Evolutionary conservation across 192 early-diverging fungal species (phyloP).

Genomic region (Podila clonocystis): DNA sequence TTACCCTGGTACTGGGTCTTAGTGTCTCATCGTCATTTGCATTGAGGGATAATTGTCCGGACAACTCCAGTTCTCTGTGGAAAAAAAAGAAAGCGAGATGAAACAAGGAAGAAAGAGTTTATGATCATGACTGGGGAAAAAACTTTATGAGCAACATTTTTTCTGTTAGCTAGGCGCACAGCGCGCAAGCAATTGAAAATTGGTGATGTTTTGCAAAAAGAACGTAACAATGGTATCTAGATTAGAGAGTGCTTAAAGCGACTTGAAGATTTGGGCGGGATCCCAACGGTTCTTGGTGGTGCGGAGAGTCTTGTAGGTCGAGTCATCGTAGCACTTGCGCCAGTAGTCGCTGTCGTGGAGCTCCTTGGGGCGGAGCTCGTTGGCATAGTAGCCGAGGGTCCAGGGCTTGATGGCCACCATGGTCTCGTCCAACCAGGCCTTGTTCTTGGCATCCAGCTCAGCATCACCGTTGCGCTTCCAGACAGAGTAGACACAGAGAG

Average conservation of each 20-base stretch:
- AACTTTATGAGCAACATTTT: too few species aligned
- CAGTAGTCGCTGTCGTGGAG: slow-evolving; percentile 39
- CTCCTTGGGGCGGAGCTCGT: slow-evolving; percentile 48
- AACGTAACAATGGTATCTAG: background rate
- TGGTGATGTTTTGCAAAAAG: background rate
- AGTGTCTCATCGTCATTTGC: too few species aligned
- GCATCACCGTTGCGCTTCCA: slow-evolving; percentile 51
- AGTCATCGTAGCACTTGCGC: slow-evolving; percentile 48
- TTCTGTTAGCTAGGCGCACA: too few species aligned
- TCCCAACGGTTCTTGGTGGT: slow-evolving; percentile 50
- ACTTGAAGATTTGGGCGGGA: slow-evolving; percentile 48
- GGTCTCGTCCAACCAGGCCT: slow-evolving; percentile 51
- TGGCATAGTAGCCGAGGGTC: slow-evolving; percentile 46
- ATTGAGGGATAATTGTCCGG: too few species aligned
- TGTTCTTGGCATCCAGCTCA: slow-evolving; percentile 35
- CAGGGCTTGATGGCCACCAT: slow-evolving; percentile 46
- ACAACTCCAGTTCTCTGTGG: too few species aligned
- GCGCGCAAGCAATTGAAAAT: background rate
- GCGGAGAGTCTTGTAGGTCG: slow-evolving; percentile 39
- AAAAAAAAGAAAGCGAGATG: too few species aligned
- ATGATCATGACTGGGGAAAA: too few species aligned
- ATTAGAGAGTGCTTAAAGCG: background rate
- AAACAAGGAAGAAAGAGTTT: too few species aligned
- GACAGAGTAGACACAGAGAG: slow-evolving; percentile 42
- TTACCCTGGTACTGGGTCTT: too few species aligned